Conservation (phyloP, 2,329 filamentous ascomycete genomes). For the Sarocladium brachiariae region DNA sequence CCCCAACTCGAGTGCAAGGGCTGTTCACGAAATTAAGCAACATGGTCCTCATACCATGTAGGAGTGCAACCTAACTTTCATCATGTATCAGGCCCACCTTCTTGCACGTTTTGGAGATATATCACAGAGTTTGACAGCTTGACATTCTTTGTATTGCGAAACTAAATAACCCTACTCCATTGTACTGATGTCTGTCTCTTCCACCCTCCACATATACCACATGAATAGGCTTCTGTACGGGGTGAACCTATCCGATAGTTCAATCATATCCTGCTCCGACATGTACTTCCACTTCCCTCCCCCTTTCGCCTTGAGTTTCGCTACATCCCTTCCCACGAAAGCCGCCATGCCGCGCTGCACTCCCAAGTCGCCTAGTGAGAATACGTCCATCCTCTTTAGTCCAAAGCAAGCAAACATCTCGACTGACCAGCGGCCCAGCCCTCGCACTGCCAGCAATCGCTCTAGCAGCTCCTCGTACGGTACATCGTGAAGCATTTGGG, state of each 20-base stretch:
- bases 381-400: conserved; percentile 91
- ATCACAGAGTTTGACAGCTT: too few relatives aligned
- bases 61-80: too few relatives aligned
- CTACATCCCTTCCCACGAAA: conserved; percentile 74
- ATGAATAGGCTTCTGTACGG: conserved; percentile 92
- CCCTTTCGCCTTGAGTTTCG: conserved; percentile 70
- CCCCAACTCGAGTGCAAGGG: too few relatives aligned
- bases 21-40: too few relatives aligned
- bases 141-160: too few relatives aligned
- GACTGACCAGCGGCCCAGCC: conserved; percentile 83
- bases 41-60: too few relatives aligned
- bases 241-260: conserved; percentile 69
- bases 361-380: conserved; percentile 84
- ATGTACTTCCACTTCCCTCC: conserved; percentile 95
- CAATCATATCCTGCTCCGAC: conserved; percentile 85
- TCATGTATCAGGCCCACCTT: too few relatives aligned
- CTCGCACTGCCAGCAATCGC: conserved; percentile 76
- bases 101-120: too few relatives aligned
- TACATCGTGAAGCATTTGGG: conserved; percentile 67
- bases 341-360: conserved; percentile 93
- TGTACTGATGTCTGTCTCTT: conserved; percentile 66
- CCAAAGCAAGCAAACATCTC: conserved; percentile 98
- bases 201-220: conserved; percentile 97
- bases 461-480: conserved; percentile 81
- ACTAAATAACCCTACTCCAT: conserved; percentile 45